These are phyloP conservation scores for Thermomyces lanuginosus DNA, from an alignment of 2,329 filamentous ascomycete species.

Conservation along the genomic window DNA sequence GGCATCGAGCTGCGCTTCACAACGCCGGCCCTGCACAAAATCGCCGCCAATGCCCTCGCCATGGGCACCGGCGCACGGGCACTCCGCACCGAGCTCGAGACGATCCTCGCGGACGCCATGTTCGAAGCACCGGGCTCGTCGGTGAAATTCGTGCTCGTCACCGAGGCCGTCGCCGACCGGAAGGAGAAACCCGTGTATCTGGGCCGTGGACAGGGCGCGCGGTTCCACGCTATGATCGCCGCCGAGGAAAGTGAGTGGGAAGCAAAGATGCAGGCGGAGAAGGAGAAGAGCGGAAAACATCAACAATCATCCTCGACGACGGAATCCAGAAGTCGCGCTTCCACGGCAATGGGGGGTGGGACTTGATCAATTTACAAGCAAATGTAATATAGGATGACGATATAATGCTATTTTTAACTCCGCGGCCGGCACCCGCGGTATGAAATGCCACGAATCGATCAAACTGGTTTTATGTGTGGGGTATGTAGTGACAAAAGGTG, in stretches of 20 bases:
- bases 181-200: conserved; percentile 40
- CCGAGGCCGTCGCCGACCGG: conserved; percentile 50
- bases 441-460: too few relatives aligned
- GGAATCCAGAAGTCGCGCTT: too few relatives aligned
- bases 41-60: conserved; percentile 53
- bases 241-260: conserved; percentile 36
- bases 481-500: too few relatives aligned
- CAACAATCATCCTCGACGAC: background rate
- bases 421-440: too few relatives aligned
- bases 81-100: conserved; percentile 65
- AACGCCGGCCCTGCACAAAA: conserved; percentile 58
- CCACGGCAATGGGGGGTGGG: background rate
- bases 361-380: background rate
- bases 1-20: conserved; percentile 68
- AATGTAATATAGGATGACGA: conserved; percentile 7
- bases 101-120: conserved; percentile 62
- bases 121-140: conserved; percentile 54
- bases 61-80: conserved; percentile 68
- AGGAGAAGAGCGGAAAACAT: conserved; percentile 13
- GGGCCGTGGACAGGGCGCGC: conserved; percentile 34
- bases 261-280: conserved; percentile 21
- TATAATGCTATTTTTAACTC: background rate
- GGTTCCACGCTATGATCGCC: conserved; percentile 35
- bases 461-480: too few relatives aligned
- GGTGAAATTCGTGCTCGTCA: conserved; percentile 58